Evolutionary conservation across 1,284 basidiomycete genomes (phyloP), one percentile per base, ranked within the genome.

Genomic region (Tilletia caries): DNA sequence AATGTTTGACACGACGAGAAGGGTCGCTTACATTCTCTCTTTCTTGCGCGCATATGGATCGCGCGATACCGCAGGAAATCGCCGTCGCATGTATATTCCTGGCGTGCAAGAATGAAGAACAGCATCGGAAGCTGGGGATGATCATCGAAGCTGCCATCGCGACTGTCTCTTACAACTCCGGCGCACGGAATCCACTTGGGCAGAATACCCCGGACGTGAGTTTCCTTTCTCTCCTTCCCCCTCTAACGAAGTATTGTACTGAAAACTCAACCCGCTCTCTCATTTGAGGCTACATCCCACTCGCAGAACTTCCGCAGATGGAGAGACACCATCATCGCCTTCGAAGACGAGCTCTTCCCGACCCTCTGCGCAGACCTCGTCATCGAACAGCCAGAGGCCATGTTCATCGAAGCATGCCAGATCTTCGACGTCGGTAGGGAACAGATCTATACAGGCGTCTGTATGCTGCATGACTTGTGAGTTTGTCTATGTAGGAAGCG

Each of bases 361-460:
- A 90, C 91, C 0, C 86, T 96, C 3, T 95, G 93, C 85, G 96
- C 96, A 81, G 94, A 96, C 83, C 91, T 95, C 80, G 88, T 90
- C 43, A 89, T 94, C 25, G 89, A 89, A 71, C 92, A 89, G 75
- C 92, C 93, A 25, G 93, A 94, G 50, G 75, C 79, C 65, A 70
- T 76, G 20, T 73, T 80, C 3, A 73, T 79, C 54, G 77, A 75
- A 29, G 78, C 79, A 8, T 62, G 58, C 32, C 58, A 37, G 15
- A 62, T 62, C 58, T 62, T 62, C 33, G 32, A 62, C 8, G 58
- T 62, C 29, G 32, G 32, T 33, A 27, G 58, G 15, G 58, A 62
- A 23, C 32, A 18, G 32, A 62, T 62, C n/a, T 62, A 62, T 29
- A 62, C 32, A 13, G 58, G 58, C 18, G 6, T 34, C 33, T 15